These are phyloP conservation scores for Boehmeria nivea DNA, from an alignment of 306 rosid species.

Conservation along the genomic window DNA sequence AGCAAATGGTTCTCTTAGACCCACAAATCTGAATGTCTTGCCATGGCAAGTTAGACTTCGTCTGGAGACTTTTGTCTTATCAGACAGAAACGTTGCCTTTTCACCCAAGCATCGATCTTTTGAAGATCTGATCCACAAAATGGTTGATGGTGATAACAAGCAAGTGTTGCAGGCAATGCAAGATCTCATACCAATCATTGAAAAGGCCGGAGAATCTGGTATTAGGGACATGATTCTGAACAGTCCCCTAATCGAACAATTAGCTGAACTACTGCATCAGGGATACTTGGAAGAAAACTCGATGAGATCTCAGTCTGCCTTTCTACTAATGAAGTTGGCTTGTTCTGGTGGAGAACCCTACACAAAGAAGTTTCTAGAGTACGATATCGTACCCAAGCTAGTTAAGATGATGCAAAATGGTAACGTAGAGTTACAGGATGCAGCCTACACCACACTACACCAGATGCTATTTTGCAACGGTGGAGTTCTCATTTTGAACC, in stretches of 20 bases:
- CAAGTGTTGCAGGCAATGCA: slow-evolving; percentile 24
- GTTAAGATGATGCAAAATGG: slow-evolving; percentile 26
- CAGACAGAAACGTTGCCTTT: slow-evolving; percentile 12
- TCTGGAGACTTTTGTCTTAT: slow-evolving; percentile 18
- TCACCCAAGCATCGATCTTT: slow-evolving; percentile 18
- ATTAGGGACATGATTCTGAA: slow-evolving; percentile 23
- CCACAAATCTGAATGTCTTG: slow-evolving; percentile 19
- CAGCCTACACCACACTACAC: slow-evolving; percentile 20
- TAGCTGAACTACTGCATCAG: slow-evolving; percentile 17
- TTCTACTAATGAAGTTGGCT: slow-evolving; percentile 25
- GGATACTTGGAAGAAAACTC: slow-evolving; percentile 7
- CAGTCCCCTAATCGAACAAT: slow-evolving; percentile 17
- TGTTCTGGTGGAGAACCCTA: slow-evolving; percentile 29
- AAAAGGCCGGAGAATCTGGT: slow-evolving; percentile 20
- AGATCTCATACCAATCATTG: slow-evolving; percentile 27
- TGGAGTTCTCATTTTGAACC: slow-evolving; percentile 19
- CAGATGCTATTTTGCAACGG: slow-evolving; percentile 29
- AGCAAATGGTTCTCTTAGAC: slow-evolving; percentile 14
- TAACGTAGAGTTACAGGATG: slow-evolving; percentile 16
- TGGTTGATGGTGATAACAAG: slow-evolving; percentile 11
- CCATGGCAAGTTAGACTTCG: slow-evolving; percentile 28
- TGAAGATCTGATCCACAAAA: slow-evolving; percentile 18
- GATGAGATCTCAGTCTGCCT: slow-evolving; percentile 13
- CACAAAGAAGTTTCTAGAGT: slow-evolving; percentile 20
- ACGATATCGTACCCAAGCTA: slow-evolving; percentile 24